Conservation (phyloP, 495 filamentous ascomycete species). For the Xylaria palmicola region DNA sequence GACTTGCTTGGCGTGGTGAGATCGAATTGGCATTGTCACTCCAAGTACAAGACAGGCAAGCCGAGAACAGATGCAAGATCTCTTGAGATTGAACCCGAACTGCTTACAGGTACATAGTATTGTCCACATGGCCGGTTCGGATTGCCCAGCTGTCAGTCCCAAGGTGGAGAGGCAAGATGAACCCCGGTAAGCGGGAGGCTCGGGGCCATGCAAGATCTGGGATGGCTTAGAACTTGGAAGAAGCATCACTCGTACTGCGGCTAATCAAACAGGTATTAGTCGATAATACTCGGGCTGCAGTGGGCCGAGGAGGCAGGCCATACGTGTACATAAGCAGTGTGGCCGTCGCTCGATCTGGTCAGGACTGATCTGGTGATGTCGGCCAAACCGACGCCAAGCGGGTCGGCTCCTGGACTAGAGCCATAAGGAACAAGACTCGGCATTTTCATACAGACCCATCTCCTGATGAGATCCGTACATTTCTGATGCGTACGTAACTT, state of each 20-base stretch:
- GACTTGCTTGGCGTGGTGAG: neutral
- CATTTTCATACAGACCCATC: neutral
- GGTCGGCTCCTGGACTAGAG: neutral
- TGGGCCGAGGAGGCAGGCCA: no score
- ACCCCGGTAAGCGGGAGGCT: slow-evolving; percentile 17
- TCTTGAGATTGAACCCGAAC: slow-evolving; percentile 2
- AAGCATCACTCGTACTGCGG: slow-evolving; percentile 3
- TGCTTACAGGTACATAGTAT: neutral
- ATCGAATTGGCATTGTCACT: neutral
- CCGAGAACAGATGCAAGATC: slow-evolving; percentile 10
- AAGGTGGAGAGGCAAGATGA: slow-evolving; percentile 11
- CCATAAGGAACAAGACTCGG: neutral
- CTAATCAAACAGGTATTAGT: neutral
- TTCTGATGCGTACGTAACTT: neutral
- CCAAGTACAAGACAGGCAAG: slow-evolving; percentile 1
- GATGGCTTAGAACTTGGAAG: neutral
- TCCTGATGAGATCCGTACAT: neutral
- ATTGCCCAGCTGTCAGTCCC: slow-evolving; percentile 7
- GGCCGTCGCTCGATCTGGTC: no score
- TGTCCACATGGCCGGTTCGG: slow-evolving; percentile 6
- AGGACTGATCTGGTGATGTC: slow-evolving; percentile 17
- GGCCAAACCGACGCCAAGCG: slow-evolving; percentile 4
- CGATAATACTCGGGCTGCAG: neutral
- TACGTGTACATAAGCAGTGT: no score
- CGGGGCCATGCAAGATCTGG: slow-evolving; percentile 18